phyloP scores from a whole-genome alignment of 1,284 basidiomycete genomes.

The Sporisorium reilianum region DNA sequence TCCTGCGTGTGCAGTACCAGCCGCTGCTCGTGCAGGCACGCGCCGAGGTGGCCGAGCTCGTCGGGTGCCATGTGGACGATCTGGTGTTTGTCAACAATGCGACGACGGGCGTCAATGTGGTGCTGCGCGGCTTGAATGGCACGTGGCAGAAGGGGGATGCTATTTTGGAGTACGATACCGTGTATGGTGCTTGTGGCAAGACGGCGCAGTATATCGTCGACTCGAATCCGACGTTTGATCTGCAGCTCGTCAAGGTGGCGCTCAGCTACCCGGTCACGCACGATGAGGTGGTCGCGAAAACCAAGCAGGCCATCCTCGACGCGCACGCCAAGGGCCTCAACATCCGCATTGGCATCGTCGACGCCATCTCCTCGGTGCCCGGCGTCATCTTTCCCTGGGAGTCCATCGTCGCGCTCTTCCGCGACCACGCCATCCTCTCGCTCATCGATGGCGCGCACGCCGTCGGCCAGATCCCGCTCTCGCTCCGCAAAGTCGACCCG shows the following conservation, averaged over 20 bases:
- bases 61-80: slow-evolving; percentile 39
- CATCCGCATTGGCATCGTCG: slow-evolving; percentile 83
- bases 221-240: slow-evolving; percentile 37
- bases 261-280: slow-evolving; percentile 63
- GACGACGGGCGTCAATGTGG: slow-evolving; percentile 66
- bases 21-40: slow-evolving; percentile 20
- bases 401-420: slow-evolving; percentile 72
- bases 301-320: slow-evolving; percentile 27
- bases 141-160: slow-evolving; percentile 61
- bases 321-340: slow-evolving; percentile 74
- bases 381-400: slow-evolving; percentile 84
- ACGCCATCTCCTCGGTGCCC: slow-evolving; percentile 79
- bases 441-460: slow-evolving; percentile 84
- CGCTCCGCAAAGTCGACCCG: slow-evolving; percentile 63
- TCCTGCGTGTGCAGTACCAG: slow-evolving; percentile 30
- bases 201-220: slow-evolving; percentile 65
- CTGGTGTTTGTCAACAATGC: slow-evolving; percentile 67
- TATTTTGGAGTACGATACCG: slow-evolving; percentile 55
- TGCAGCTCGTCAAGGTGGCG: slow-evolving; percentile 58
- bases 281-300: slow-evolving; percentile 62
- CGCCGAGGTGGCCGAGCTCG: slow-evolving; percentile 21
- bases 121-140: slow-evolving; percentile 55
- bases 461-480: slow-evolving; percentile 73
- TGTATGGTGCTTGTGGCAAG: slow-evolving; percentile 64
- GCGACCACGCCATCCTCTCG: slow-evolving; percentile 55